Evolutionary conservation across 78 protist species (phyloP).

Genomic region (Thecamonas trahens): DNA sequence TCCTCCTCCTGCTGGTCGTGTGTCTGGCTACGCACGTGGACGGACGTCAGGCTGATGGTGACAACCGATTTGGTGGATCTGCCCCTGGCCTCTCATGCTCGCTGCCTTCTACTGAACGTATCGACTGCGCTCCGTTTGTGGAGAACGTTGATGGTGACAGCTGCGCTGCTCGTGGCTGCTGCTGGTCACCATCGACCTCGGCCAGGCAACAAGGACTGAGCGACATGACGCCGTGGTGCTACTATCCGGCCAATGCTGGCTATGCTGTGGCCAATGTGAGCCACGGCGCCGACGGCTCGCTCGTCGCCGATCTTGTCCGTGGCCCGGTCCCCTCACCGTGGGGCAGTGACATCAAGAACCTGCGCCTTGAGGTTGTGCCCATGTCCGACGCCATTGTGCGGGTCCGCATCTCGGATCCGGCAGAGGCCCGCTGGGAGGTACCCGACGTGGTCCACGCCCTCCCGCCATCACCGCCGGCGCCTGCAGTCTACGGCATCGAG

Average conservation of each 20-base stretch:
- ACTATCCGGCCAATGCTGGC: background rate
- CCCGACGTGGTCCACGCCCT: background rate
- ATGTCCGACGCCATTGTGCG: conserved; percentile 7
- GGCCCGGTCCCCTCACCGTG: background rate
- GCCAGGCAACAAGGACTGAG: background rate
- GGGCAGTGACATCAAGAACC: conserved; percentile 1
- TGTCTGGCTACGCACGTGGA: no score
- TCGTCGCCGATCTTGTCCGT: background rate
- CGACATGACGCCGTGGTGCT: no score
- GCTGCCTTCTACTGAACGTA: no score
- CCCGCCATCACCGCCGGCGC: background rate
- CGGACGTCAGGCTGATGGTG: no score
- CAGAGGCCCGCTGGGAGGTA: conserved; percentile 32
- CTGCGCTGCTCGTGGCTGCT: no score
- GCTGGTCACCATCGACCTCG: background rate
- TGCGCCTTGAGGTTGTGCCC: no score
- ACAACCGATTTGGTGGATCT: no score
- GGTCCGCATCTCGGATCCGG: conserved; percentile 41
- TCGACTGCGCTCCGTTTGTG: no score
- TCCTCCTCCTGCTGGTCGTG: no score
- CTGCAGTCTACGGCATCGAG: background rate
- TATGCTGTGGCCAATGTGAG: background rate
- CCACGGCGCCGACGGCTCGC: background rate
- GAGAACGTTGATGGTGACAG: no score
- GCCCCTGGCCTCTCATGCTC: no score